phyloP scores from a whole-genome alignment of 164 flowering plant species.

The Warburgia ugandensis region DNA sequence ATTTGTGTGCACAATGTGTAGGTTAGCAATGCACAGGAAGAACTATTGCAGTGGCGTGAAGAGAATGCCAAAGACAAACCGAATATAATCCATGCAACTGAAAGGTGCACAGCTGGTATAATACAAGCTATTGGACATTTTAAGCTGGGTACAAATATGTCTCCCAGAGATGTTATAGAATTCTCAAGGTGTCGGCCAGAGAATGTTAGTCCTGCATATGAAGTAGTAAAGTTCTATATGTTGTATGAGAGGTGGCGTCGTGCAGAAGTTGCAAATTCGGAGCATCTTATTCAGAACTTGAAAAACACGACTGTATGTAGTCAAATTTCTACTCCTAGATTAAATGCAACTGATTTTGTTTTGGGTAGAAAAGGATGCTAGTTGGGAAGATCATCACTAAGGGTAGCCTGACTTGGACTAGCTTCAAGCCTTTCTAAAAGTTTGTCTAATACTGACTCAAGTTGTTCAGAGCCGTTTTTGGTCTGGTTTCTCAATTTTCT shows the following conservation, averaged over 20 bases:
- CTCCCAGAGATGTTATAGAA: conserved; percentile 60
- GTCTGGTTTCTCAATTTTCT: too few relatives aligned
- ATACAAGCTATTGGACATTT: conserved; percentile 84
- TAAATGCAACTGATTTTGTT: neutral
- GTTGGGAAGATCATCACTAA: too few relatives aligned
- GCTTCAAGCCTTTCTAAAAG: too few relatives aligned
- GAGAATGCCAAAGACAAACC: conserved; percentile 69
- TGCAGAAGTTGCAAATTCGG: conserved; percentile 53
- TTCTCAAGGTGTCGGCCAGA: conserved; percentile 26
- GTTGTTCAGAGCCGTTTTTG: too few relatives aligned
- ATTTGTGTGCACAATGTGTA: conserved; percentile 15
- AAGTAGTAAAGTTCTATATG: conserved; percentile 59
- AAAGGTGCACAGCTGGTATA: conserved; percentile 84
- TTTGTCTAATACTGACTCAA: too few relatives aligned
- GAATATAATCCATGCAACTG: conserved; percentile 64
- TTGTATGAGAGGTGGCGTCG: conserved; percentile 70
- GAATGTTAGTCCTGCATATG: conserved; percentile 37
- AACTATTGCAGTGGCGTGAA: conserved; percentile 70
- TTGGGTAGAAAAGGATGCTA: too few relatives aligned
- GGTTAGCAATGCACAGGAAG: conserved; percentile 93
- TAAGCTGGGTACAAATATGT: conserved; percentile 42
- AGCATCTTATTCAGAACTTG: conserved; percentile 25
- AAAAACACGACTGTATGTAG: conserved; percentile 47
- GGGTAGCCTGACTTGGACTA: too few relatives aligned
- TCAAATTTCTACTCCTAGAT: too few relatives aligned